Base-by-base conservation (phyloP, 768 basidiomycete species). In the Agrocybe pediades region DNA sequence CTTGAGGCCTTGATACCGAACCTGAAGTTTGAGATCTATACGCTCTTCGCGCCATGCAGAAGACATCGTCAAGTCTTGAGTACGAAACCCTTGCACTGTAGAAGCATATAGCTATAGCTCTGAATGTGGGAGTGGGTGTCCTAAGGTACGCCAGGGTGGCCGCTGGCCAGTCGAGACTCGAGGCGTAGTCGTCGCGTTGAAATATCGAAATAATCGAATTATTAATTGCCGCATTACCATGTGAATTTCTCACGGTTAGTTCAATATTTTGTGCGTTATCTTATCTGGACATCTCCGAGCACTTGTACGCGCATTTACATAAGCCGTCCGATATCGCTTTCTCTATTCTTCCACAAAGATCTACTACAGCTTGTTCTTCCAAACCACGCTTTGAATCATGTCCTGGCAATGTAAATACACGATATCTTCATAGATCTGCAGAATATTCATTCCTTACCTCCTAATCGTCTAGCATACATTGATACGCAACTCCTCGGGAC, bases 381-480 rank as follows among this genome's bases (percentile, higher is more conserved):
- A 51, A 53, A 42, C 51, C 46, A 30, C 42, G 51, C 52, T 48
- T 54, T 46, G 54, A 51, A 67, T 53, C 42, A 88, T 89, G 88
- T 87, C 86, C 64, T 88, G 87, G 86, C 85, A 88, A 85, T 58
- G 87, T 90, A 56, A 24, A 51, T 52, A 7, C n/a, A 7, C 29
- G 41, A 23, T 17, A 17, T 9, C 15, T 26, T 21, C 2, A 26
- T 39, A 41, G 20, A 41, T 41, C 29, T 49, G 21, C 24, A 36
- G n/a, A 42, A 44, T 24, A 45, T n/a, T 51, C n/a, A 44, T 46
- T 20, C 13, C 24, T 39, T 46, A 27, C 46, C 51, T 43, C n/a
- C n/a, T n/a, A n/a, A n/a, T n/a, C n/a, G n/a, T n/a, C n/a, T 62
- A 95, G 92, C 79, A 56, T 92, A 92, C 74, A 88, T 94, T 70